Base-by-base conservation (phyloP, 441 rosid genomes). In the Melianthus villosus region DNA sequence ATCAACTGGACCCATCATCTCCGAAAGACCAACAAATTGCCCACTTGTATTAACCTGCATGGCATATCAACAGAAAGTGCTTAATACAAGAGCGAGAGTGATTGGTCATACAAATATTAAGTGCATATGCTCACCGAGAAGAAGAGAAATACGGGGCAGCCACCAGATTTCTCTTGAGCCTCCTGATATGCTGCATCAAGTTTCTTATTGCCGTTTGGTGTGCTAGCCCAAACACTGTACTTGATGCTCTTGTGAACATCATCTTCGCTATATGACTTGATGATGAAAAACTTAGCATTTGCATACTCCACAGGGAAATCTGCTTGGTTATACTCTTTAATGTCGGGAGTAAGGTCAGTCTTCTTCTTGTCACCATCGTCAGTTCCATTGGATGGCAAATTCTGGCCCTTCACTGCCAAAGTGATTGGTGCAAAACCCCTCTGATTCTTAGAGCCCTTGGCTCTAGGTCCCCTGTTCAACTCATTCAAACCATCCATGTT, bases 181-280 rank as follows among this genome's bases (percentile, higher is more conserved):
- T 76, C 97, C 61, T 71, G 70, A 36, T 73, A 86, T 14, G 93
- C 83, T 0, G 89, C 82, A 57, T 85, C 93, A 45, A 87, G 91
- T 59, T 87, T 87, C 63, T 72, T 79, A 73, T 87, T 82, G 20
- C 94, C 97, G 53, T 73, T 78, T 41, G 91, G 91, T 25, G 97
- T 87, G 60, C 94, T 87, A 7, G 94, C 93, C 94, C 97, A 87
- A 4, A 83, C 93, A 44, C 57, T 77, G 44, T 87, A 82, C 49
- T 82, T 87, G 30, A 82, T 73, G 51, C 94, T 75, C 64, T 87
- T 82, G 46, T 87, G 97, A 26, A 87, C 78, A 62, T 83, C 94
- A 62, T 87, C 97, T 54, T 87, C 94, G 9, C 94, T 87, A 40
- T 82, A 87, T 0, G 97, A 87, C 71, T 87, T 87, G 40, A 87